Evolutionary conservation across 2,329 filamentous ascomycete genomes (phyloP), one percentile per base, ranked within the genome.

Genomic region (Penicillium sp.): DNA sequence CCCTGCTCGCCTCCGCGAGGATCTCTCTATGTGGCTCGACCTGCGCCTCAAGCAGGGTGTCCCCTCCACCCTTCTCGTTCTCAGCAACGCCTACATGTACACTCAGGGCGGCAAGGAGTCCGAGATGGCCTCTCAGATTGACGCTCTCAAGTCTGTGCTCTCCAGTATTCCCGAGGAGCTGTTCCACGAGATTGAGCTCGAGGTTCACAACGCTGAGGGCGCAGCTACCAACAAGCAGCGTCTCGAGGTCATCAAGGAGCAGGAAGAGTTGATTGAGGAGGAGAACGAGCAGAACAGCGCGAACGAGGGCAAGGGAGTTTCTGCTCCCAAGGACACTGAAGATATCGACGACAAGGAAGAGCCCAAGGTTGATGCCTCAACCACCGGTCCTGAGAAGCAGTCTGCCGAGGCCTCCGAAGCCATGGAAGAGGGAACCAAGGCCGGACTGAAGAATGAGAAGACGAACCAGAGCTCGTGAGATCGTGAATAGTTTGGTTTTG

Each of bases 121-220:
- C 45, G 90, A 95, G 66, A 89, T 94, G 65, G 85, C 88, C 29
- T 89, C 85, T 56, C 93, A 97, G 76, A 91, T 99, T 53, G 92
- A 96, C 62, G 91, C 94, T 0, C 83, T 99, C 45, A 90, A 92
- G 55, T 89, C 91, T 50, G 94, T 99, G 5, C 80, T 99, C 38
- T 95, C 90, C 38, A 92, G 89, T 55, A 97, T 99, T 57, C 94
- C 94, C 3, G 94, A 99, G 74, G 94, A 99, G 74, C 82, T 99
- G 38, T 99, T 95, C 89, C 94, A 99, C 80, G 94, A 99, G 79
- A 96, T 99, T 59, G 94, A 97, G 76, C 87, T 99, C 29, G 94
- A 99, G 77, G 91, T 99, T 9, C 90, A 96, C 81, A 95, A 87
- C 56, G 92, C 93, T 45, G 94, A 99, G 76, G 94, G 94, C 56